phyloP scores from a whole-genome alignment of 257 asterid genomes.

The Linaria vulgaris region DNA sequence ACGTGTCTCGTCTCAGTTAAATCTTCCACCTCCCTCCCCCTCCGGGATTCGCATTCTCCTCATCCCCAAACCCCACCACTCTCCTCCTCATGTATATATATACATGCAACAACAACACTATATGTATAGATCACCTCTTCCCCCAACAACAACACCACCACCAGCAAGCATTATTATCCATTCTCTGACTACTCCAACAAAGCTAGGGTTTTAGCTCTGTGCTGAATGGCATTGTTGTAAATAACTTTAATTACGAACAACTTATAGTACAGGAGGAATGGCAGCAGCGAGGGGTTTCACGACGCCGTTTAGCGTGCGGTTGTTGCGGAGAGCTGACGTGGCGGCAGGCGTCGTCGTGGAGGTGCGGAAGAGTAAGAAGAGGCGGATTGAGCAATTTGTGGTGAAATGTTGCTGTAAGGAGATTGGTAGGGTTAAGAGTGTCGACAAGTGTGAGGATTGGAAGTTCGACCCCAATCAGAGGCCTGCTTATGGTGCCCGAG shows the following conservation, averaged over 20 bases:
- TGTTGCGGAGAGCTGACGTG: constrained; percentile 35
- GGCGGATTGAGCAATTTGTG: constrained; percentile 34
- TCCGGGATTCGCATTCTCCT: constrained; percentile 30
- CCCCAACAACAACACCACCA: too few species aligned
- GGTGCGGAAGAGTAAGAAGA: constrained; percentile 48
- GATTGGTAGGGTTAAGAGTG: constrained; percentile 41
- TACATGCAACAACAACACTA: neutral
- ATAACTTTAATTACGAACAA: constrained; percentile 26
- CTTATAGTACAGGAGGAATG: constrained; percentile 27
- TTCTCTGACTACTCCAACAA: too few species aligned
- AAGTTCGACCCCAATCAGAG: constrained; percentile 42
- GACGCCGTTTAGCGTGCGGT: constrained; percentile 39
- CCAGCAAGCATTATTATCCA: too few species aligned
- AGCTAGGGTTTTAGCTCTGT: too few species aligned
- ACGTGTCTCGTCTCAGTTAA: constrained; percentile 25
- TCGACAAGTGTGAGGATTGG: constrained; percentile 54
- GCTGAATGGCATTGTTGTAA: too few species aligned
- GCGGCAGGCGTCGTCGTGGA: constrained; percentile 38
- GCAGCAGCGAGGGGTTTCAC: constrained; percentile 60
- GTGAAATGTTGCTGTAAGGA: constrained; percentile 60
- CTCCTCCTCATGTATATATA: neutral
- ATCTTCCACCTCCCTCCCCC: constrained; percentile 24
- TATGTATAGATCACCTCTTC: too few species aligned
- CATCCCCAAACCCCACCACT: constrained; percentile 22
- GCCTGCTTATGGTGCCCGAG: constrained; percentile 46